phyloP scores from a whole-genome alignment of 192 early-diverging fungal species.

The Spizellomyces sp. region DNA sequence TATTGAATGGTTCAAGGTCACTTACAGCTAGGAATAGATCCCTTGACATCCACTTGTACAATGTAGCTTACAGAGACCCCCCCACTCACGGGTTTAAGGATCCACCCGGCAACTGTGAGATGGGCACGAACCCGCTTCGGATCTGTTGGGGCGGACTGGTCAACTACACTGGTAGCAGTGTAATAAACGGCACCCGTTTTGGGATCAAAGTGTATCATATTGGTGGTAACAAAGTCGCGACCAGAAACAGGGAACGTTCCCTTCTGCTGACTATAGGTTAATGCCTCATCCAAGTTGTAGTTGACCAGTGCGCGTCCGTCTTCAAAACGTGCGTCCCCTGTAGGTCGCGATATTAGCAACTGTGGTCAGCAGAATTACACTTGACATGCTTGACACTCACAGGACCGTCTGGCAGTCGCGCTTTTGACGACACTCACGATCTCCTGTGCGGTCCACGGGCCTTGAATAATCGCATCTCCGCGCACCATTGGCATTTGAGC shows the following conservation, averaged over 20 bases:
- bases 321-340: slow-evolving; percentile 43
- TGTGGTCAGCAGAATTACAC: neutral
- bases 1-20: neutral
- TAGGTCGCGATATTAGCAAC: slow-evolving; percentile 3
- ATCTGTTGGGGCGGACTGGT: slow-evolving; percentile 27
- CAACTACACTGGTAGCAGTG: slow-evolving; percentile 36
- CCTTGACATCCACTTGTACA: slow-evolving; percentile 46
- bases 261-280: slow-evolving; percentile 35
- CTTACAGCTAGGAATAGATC: slow-evolving; percentile 38
- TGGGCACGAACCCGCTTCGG: slow-evolving; percentile 39
- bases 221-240: slow-evolving; percentile 38
- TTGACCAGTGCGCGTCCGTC: slow-evolving; percentile 23
- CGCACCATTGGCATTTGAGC: slow-evolving; percentile 43
- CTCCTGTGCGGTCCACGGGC: slow-evolving; percentile 37
- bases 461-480: slow-evolving; percentile 40
- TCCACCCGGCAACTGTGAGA: slow-evolving; percentile 40
- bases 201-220: slow-evolving; percentile 12
- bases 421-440: slow-evolving; percentile 40
- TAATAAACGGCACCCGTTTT: slow-evolving; percentile 30
- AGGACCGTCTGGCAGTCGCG: slow-evolving; percentile 36
- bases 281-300: slow-evolving; percentile 24
- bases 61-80: slow-evolving; percentile 39
- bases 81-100: slow-evolving; percentile 20
- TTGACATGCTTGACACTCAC: neutral
- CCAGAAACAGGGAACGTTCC: slow-evolving; percentile 40